These are phyloP conservation scores for Davidsoniella eucalypti DNA, from an alignment of 2,329 filamentous ascomycete species.

Conservation along the genomic window DNA sequence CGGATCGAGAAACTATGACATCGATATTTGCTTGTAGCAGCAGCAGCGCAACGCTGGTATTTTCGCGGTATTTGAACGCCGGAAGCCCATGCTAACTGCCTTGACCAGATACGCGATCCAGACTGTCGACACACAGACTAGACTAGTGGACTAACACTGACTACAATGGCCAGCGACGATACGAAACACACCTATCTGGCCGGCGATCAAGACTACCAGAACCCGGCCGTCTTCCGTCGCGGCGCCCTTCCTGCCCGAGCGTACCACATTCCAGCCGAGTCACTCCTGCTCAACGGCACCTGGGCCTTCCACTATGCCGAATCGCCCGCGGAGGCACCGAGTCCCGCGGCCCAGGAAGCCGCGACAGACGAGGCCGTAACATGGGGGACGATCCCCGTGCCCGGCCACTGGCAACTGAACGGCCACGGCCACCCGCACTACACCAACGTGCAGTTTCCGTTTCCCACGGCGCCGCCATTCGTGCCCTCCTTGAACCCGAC, in stretches of 20 bases:
- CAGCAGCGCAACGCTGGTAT: too few relatives aligned
- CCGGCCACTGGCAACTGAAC: conserved; percentile 55
- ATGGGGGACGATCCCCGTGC: conserved; percentile 41
- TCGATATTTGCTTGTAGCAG: too few relatives aligned
- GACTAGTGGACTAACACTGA: too few relatives aligned
- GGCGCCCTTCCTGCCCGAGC: conserved; percentile 35
- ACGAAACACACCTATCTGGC: neutral
- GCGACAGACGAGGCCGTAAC: neutral
- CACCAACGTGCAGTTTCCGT: conserved; percentile 52
- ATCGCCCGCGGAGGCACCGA: conserved; percentile 26
- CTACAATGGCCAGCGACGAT: too few relatives aligned
- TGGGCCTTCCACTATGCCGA: conserved; percentile 39
- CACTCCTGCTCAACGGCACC: conserved; percentile 34
- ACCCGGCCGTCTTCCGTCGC: conserved; percentile 34
- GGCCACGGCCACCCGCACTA: conserved; percentile 53
- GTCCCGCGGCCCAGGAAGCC: neutral
- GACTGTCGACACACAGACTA: too few relatives aligned
- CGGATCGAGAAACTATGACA: too few relatives aligned
- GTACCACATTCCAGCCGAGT: conserved; percentile 34
- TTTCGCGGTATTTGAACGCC: too few relatives aligned
- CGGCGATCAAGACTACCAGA: conserved; percentile 29
- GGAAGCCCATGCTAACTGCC: too few relatives aligned
- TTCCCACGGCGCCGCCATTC: conserved; percentile 49
- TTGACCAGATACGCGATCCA: too few relatives aligned
- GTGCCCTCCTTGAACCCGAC: conserved; percentile 44